Evolutionary conservation across 2,329 filamentous ascomycete genomes (phyloP).

Genomic region (Allantophomopsis lycopodina): DNA sequence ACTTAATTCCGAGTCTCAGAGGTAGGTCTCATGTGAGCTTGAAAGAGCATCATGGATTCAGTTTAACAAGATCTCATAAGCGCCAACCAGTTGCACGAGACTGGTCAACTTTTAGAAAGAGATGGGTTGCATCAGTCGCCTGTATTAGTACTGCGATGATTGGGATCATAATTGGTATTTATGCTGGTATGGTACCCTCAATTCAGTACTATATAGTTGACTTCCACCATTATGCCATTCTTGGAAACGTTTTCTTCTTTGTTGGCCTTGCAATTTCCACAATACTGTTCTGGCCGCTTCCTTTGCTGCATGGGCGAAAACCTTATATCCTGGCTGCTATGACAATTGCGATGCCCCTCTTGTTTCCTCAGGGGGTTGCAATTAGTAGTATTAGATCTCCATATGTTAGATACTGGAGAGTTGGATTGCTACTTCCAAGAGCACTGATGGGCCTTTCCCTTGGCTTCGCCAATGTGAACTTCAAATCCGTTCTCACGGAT

Average conservation of each 20-base stretch:
- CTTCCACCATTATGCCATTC: conserved; percentile 48
- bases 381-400: conserved; percentile 43
- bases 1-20: conserved; percentile 23
- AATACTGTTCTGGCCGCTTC: conserved; percentile 60
- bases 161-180: conserved; percentile 60
- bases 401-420: conserved; percentile 38
- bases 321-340: conserved; percentile 61
- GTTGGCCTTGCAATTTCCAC: conserved; percentile 57
- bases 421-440: conserved; percentile 47
- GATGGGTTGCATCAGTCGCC: conserved; percentile 52
- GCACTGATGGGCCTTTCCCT: conserved; percentile 53
- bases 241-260: conserved; percentile 64
- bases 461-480: conserved; percentile 68
- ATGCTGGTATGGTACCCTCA: conserved; percentile 64
- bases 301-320: conserved; percentile 63
- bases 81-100: conserved; percentile 58
- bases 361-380: conserved; percentile 63
- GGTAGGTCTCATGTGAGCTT: conserved; percentile 40
- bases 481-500: conserved; percentile 56
- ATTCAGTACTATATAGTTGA: conserved; percentile 69
- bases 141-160: conserved; percentile 62
- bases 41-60: conserved; percentile 33
- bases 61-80: conserved; percentile 36
- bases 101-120: conserved; percentile 54
- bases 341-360: conserved; percentile 54